Conservation (phyloP, 805 yeast genomes). For the Candida maesae region DNA sequence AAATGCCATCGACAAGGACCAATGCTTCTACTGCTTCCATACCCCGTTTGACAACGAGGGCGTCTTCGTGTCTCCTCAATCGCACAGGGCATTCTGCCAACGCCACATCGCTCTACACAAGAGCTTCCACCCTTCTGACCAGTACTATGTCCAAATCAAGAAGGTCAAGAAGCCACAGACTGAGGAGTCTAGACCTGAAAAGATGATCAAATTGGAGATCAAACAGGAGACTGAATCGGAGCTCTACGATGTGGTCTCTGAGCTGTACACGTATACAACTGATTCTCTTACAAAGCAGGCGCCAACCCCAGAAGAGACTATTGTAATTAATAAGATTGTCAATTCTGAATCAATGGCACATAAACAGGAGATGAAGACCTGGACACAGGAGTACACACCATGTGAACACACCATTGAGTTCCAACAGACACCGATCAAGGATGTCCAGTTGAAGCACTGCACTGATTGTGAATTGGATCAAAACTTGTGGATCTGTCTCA, state of each 20-base stretch:
- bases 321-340: conserved; percentile 41
- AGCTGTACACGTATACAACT: conserved; percentile 1
- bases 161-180: conserved; percentile 43
- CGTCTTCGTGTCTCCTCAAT: conserved; percentile 68
- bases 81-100: conserved; percentile 69
- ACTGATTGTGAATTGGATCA: conserved; percentile 57
- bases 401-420: conserved; percentile 73
- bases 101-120: conserved; percentile 59
- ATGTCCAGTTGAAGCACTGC: conserved; percentile 43
- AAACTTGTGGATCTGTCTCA: conserved; percentile 89
- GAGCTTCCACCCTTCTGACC: conserved; percentile 45
- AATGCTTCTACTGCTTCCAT: conserved; percentile 83
- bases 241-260: neutral
- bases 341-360: conserved; percentile 55
- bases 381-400: conserved; percentile 85
- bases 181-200: conserved; percentile 29
- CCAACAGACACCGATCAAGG: conserved; percentile 32
- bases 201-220: conserved; percentile 65
- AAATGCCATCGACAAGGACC: conserved; percentile 70
- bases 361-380: conserved; percentile 72
- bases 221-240: conserved; percentile 61
- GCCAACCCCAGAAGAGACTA: conserved; percentile 29
- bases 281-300: conserved; percentile 28
- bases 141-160: conserved; percentile 52
- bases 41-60: conserved; percentile 55